Evolutionary conservation across 345 rosid genomes (phyloP).

Genomic region (Draba incana): DNA sequence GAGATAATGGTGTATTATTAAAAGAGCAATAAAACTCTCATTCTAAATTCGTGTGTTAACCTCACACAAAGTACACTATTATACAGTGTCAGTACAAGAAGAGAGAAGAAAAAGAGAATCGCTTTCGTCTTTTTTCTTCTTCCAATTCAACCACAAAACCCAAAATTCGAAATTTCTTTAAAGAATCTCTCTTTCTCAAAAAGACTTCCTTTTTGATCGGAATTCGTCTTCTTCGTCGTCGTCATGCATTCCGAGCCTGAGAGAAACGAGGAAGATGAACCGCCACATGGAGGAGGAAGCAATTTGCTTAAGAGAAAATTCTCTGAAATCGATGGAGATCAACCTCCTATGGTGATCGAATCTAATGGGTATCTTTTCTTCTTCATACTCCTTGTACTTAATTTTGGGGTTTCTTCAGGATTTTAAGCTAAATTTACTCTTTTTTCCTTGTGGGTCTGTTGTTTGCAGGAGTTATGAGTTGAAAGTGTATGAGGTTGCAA

Average conservation of each 20-base stretch:
- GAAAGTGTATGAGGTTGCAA: conserved; percentile 67
- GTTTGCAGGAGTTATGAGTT: conserved; percentile 54
- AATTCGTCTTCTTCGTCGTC: neutral
- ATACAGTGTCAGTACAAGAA: neutral
- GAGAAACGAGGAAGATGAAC: conserved; percentile 23
- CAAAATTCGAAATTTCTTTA: neutral
- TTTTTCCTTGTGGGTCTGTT: neutral
- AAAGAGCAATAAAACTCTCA: neutral
- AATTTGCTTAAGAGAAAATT: conserved; percentile 54
- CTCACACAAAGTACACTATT: neutral
- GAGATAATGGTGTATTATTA: neutral
- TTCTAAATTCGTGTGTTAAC: neutral
- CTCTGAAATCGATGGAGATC: conserved; percentile 41
- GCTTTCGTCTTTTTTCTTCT: neutral
- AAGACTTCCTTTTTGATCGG: neutral
- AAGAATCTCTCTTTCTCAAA: neutral
- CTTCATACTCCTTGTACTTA: neutral
- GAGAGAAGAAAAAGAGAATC: neutral
- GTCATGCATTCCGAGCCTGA: conserved; percentile 37
- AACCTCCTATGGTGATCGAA: conserved; percentile 24
- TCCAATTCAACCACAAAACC: conserved; percentile 14
- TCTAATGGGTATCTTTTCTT: conserved; percentile 27
- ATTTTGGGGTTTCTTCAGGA: conserved; percentile 12
- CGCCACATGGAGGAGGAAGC: conserved; percentile 14
- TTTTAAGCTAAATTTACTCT: neutral